phyloP scores from a whole-genome alignment of 75 land plant genomes.

The Azolla pinnata region DNA sequence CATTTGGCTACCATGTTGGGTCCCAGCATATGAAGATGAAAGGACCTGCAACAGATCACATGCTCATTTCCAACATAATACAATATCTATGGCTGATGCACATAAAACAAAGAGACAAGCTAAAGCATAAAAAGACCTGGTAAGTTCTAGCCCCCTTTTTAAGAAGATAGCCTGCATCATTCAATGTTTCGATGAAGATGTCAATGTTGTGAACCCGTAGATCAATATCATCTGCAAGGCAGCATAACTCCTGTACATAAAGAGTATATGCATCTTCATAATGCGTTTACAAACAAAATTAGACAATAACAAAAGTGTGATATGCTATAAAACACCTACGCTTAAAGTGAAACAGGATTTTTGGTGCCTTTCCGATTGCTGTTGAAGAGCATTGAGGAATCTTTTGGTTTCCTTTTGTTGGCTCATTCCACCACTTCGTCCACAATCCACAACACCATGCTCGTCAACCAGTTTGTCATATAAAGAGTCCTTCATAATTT shows the following conservation, averaged over 20 bases:
- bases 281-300: background rate
- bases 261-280: background rate
- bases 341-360: slow-evolving; percentile 66
- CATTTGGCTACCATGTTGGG: slow-evolving; percentile 16
- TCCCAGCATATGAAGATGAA: slow-evolving; percentile 24
- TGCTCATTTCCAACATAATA: background rate
- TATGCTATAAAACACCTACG: slow-evolving; percentile 25
- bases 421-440: slow-evolving; percentile 95
- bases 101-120: background rate
- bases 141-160: slow-evolving; percentile 80
- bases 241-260: slow-evolving; percentile 58
- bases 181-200: slow-evolving; percentile 68
- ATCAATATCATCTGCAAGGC: slow-evolving; percentile 73
- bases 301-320: background rate
- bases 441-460: slow-evolving; percentile 77
- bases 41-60: slow-evolving; percentile 16
- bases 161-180: slow-evolving; percentile 73
- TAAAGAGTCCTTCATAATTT: slow-evolving; percentile 89
- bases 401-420: slow-evolving; percentile 85
- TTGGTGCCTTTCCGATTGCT: slow-evolving; percentile 63
- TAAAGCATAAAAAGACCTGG: slow-evolving; percentile 45
- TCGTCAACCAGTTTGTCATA: slow-evolving; percentile 90
- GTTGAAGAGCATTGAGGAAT: slow-evolving; percentile 61
- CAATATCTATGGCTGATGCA: background rate
- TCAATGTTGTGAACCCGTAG: slow-evolving; percentile 82